These are phyloP conservation scores for Pseudocercospora ulei DNA, from an alignment of 2,329 filamentous ascomycete species.

Conservation along the genomic window DNA sequence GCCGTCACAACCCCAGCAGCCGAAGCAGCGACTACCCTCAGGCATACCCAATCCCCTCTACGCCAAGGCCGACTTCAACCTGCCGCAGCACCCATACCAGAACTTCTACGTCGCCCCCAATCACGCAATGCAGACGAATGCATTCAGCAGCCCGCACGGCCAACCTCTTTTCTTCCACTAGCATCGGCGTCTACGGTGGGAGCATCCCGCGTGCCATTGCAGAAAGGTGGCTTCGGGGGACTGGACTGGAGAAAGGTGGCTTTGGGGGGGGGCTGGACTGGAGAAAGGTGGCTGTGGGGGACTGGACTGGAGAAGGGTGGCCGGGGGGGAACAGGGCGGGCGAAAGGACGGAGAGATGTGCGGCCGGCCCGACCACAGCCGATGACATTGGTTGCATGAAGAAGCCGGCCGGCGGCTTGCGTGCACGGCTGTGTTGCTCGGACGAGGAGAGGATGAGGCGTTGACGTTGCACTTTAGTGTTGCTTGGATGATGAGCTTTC, in stretches of 20 bases:
- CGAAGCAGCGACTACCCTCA: constrained; percentile 34
- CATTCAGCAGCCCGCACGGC: constrained; percentile 10
- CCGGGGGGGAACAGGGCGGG: too few relatives aligned
- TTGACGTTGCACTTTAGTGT: too few relatives aligned
- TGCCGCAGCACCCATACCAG: constrained; percentile 72
- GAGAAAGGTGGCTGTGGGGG: too few relatives aligned
- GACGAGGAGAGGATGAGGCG: too few relatives aligned
- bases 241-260: background rate
- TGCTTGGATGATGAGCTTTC: constrained; percentile 2
- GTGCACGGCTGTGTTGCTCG: background rate
- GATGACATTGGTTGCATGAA: too few relatives aligned
- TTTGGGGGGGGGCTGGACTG: too few relatives aligned
- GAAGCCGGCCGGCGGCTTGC: too few relatives aligned
- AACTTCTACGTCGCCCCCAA: constrained; percentile 64
- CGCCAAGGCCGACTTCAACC: constrained; percentile 62
- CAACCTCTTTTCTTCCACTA: constrained; percentile 12
- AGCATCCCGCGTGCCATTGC: background rate
- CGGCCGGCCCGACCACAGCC: too few relatives aligned
- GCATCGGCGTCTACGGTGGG: background rate
- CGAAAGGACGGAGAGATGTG: background rate
- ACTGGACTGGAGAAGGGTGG: too few relatives aligned
- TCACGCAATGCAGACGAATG: constrained; percentile 9
- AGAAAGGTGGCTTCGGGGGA: background rate
- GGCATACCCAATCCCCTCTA: constrained; percentile 61
- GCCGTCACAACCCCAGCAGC: constrained; percentile 16